phyloP scores from a whole-genome alignment of 441 rosid species.

The Corymbia calophylla region DNA sequence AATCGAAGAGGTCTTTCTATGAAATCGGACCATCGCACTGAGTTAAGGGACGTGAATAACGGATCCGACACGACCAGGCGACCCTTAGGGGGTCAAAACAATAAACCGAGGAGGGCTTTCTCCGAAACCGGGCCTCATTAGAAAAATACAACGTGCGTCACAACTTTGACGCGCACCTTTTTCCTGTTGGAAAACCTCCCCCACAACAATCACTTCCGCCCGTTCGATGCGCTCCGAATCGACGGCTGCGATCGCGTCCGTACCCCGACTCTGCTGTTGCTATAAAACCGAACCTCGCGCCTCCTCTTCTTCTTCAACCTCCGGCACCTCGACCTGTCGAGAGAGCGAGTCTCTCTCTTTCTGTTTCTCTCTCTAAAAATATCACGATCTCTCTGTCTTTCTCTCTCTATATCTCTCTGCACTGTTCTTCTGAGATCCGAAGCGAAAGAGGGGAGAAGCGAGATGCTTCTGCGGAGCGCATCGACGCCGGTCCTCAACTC shows the following conservation, averaged over 20 bases:
- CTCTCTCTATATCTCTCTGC: not conserved
- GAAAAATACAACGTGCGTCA: not conserved
- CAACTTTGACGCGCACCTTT: not conserved
- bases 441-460: not conserved
- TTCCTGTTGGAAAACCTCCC: not conserved
- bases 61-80: not conserved
- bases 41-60: not conserved
- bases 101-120: not conserved
- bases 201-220: not conserved
- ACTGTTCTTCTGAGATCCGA: not conserved
- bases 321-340: not conserved
- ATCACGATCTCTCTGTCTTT: not conserved
- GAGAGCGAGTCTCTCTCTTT: not conserved
- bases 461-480: constrained; percentile 65
- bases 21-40: too few relatives aligned
- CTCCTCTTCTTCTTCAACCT: not conserved
- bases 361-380: not conserved
- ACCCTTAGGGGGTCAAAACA: not conserved
- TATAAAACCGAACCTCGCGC: not conserved
- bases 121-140: not conserved
- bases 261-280: not conserved
- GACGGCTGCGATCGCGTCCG: constrained; percentile 13
- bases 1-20: too few relatives aligned
- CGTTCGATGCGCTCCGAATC: not conserved
- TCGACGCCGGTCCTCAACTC: constrained; percentile 63